Evolutionary conservation across 2,329 filamentous ascomycete species (phyloP), one percentile per base, ranked within the genome.

Genomic region (Beauveria sp.): DNA sequence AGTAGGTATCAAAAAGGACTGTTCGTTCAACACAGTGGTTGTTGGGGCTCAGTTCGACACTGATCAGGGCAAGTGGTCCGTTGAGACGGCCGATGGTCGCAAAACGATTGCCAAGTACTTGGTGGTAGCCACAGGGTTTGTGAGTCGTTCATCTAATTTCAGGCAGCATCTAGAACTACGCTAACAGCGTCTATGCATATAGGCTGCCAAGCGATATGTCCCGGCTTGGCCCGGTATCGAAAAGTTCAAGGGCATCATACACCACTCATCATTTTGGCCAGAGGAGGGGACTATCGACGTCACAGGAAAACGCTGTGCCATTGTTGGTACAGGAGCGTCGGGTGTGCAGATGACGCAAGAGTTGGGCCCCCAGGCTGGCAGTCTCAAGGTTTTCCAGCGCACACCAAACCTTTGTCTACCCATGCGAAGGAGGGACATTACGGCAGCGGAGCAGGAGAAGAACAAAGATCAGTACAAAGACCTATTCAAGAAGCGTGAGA

Each of bases 391-490:
- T 24, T 86, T 86, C 68, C 82, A 86, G 66, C 77, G 85, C 18
- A 87, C 83, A 2, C 84, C 84, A 0, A 87, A 87, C 61, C 72
- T 84, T 8, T 81, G 80, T 1, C 64, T 87, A 3, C 83, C 83
- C 0, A 86, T 87, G 83, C 71, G 75, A 2, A 79, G 84, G 64
- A 69, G 74, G 1, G 59, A 69, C 3, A 65, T 61, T 3, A 52
- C 44, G 12, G 40, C 22, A 9, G 30, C 44, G 3, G 59, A 61
- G 18, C 54, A 56, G 12, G 46, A 56, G 12, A 26, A 16, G 0
- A 51, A 40, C 28, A 61, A 61, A 8, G 3, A 4, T 2, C 12
- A 34, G 10, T 52, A 50, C n/a, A 3, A 16, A 12, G 52, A 61
- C 3, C 22, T 46, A 5, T 51, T 61, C 4, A 7, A 26, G 1